These are phyloP conservation scores for Chamaecyparis obtusa DNA, from an alignment of 75 land plant genomes.

Conservation along the genomic window DNA sequence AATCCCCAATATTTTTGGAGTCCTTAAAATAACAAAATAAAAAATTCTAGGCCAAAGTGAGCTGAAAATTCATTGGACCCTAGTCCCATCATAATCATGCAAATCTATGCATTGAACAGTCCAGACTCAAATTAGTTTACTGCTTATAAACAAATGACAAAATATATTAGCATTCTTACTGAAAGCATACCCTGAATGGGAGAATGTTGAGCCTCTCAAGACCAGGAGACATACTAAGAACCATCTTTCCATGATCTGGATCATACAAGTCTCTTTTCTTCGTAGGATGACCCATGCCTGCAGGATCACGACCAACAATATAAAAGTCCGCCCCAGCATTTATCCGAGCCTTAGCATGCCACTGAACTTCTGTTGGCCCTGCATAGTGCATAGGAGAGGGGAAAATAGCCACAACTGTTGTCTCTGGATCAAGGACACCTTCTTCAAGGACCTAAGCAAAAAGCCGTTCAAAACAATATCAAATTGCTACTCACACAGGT, in stretches of 20 bases:
- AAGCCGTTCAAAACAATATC: slow-evolving; percentile 6
- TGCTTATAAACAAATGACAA: background rate
- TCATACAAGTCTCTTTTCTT: slow-evolving; percentile 93
- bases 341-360: slow-evolving; percentile 97
- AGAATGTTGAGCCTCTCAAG: slow-evolving; percentile 88
- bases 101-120: background rate
- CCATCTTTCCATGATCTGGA: slow-evolving; percentile 98
- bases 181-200: slow-evolving; percentile 75
- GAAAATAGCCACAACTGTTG: slow-evolving; percentile 92
- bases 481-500: background rate
- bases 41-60: background rate
- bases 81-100: background rate
- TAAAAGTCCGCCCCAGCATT: slow-evolving; percentile 98
- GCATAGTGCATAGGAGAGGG: slow-evolving; percentile 99
- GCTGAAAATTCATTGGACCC: background rate
- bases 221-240: slow-evolving; percentile 98
- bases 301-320: slow-evolving; percentile 97
- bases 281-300: slow-evolving; percentile 98
- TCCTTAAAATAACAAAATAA: background rate
- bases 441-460: slow-evolving; percentile 73
- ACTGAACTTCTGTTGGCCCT: slow-evolving; percentile 98
- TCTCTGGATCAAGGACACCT: slow-evolving; percentile 93
- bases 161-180: background rate
- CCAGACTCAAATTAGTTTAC: background rate
- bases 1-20: background rate